phyloP scores from a whole-genome alignment of 192 early-diverging fungal genomes.

The Pilobolus umbonatus region DNA sequence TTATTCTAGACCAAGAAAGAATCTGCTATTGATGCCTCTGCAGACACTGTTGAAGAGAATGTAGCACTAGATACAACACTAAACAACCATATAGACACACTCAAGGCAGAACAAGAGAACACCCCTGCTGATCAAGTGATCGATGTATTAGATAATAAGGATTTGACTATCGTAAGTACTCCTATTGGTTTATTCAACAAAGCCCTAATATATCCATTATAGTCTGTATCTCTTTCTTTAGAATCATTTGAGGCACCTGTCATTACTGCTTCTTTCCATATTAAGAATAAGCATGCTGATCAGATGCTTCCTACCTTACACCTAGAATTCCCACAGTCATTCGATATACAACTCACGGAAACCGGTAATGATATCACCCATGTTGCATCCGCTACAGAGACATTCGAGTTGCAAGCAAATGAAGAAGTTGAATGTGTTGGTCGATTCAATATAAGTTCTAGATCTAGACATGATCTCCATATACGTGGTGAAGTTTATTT shows the following conservation, averaged over 20 bases:
- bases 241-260: too few species aligned
- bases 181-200: too few species aligned
- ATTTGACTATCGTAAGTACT: background rate
- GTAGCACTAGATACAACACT: too few species aligned
- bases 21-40: too few species aligned
- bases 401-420: constrained; percentile 26
- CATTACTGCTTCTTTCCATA: too few species aligned
- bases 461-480: constrained; percentile 19
- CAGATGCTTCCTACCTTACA: constrained; percentile 19
- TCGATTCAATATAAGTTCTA: constrained; percentile 23
- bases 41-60: too few species aligned
- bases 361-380: background rate
- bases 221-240: background rate
- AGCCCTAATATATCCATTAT: background rate
- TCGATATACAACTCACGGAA: constrained; percentile 18
- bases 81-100: constrained; percentile 1
- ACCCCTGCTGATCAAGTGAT: background rate
- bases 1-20: too few species aligned
- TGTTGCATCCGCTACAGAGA: constrained; percentile 17
- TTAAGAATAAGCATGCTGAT: constrained; percentile 14
- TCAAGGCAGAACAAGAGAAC: background rate
- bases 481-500: constrained; percentile 34
- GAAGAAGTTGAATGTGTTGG: constrained; percentile 22
- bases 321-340: constrained; percentile 25
- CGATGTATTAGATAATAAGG: background rate